Evolutionary conservation across 108 stramenopile species (phyloP).

Genomic region (Cyclostephanos tholiformis): DNA sequence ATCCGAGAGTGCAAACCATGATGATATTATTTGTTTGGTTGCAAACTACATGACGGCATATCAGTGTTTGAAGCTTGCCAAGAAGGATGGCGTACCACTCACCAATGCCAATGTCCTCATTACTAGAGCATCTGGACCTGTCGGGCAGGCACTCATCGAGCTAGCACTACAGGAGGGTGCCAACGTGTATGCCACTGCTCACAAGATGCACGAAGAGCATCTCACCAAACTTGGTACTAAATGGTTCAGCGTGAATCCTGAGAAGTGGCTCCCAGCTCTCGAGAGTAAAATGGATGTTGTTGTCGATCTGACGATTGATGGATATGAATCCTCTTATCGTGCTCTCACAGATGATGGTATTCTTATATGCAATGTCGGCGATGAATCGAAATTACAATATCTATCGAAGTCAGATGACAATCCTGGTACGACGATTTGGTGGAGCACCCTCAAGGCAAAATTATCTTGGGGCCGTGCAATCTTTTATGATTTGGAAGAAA

Average conservation of each 20-base stretch:
- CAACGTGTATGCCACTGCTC: slow-evolving; percentile 56
- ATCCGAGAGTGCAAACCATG: slow-evolving; percentile 43
- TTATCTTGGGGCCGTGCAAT: slow-evolving; percentile 44
- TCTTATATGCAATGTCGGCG: slow-evolving; percentile 45
- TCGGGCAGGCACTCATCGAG: slow-evolving; percentile 70
- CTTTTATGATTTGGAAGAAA: slow-evolving; percentile 56
- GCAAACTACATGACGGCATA: slow-evolving; percentile 79
- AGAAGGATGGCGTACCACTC: slow-evolving; percentile 27
- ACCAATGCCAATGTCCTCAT: slow-evolving; percentile 58
- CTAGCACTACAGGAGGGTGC: slow-evolving; percentile 60
- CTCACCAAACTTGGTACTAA: slow-evolving; percentile 39
- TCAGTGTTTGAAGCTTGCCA: slow-evolving; percentile 58
- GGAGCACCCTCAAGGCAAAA: slow-evolving; percentile 45
- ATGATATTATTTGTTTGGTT: slow-evolving; percentile 58
- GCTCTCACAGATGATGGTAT: slow-evolving; percentile 51
- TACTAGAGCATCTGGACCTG: slow-evolving; percentile 55
- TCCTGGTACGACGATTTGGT: slow-evolving; percentile 42
- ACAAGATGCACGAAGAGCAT: slow-evolving; percentile 53
- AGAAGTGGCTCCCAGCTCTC: slow-evolving; percentile 57
- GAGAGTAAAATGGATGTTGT: slow-evolving; percentile 72
- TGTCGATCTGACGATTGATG: slow-evolving; percentile 57
- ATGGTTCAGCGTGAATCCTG: slow-evolving; percentile 51
- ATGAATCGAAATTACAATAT: slow-evolving; percentile 29
- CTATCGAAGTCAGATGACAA: slow-evolving; percentile 30
- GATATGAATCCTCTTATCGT: slow-evolving; percentile 46